phyloP scores from a whole-genome alignment of 192 early-diverging fungal species.

The Dimargaris cristalligena region DNA sequence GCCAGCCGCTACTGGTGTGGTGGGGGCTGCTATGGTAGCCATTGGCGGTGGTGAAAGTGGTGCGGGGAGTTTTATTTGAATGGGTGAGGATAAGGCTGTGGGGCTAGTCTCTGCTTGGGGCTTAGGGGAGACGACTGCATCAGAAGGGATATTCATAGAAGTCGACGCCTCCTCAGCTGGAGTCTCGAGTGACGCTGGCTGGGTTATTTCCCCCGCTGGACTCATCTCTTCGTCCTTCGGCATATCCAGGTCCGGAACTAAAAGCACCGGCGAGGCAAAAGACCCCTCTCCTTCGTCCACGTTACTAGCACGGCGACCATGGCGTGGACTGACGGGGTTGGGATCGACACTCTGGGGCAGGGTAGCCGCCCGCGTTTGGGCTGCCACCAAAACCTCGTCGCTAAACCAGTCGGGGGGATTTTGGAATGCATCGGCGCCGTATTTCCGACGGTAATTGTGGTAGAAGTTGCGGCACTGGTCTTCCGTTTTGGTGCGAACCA shows the following conservation, averaged over 20 bases:
- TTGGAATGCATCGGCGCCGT: conserved; percentile 32
- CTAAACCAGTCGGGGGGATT: conserved; percentile 10
- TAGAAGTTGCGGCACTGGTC: conserved; percentile 67
- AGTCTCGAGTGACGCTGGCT: too few relatives aligned
- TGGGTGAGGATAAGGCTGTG: too few relatives aligned
- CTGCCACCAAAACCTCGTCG: not conserved
- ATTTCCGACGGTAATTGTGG: conserved; percentile 54
- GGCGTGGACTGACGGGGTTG: too few relatives aligned
- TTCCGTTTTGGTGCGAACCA: conserved; percentile 59
- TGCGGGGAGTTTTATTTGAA: too few relatives aligned
- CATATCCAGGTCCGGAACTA: not conserved
- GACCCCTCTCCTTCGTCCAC: not conserved
- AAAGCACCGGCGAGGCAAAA: not conserved
- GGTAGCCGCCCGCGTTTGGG: not conserved
- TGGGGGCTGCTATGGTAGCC: too few relatives aligned
- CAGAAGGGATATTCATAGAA: not conserved
- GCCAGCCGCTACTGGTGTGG: too few relatives aligned
- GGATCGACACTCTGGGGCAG: not conserved
- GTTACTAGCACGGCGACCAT: not conserved
- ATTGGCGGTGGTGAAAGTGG: too few relatives aligned
- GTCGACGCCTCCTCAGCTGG: not conserved
- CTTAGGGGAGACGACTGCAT: not conserved
- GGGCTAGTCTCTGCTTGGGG: not conserved
- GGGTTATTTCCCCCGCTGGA: too few relatives aligned
- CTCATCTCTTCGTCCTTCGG: not conserved